Conservation (phyloP, 352 stramenopile genomes). For the Pythium grandisporangium region DNA sequence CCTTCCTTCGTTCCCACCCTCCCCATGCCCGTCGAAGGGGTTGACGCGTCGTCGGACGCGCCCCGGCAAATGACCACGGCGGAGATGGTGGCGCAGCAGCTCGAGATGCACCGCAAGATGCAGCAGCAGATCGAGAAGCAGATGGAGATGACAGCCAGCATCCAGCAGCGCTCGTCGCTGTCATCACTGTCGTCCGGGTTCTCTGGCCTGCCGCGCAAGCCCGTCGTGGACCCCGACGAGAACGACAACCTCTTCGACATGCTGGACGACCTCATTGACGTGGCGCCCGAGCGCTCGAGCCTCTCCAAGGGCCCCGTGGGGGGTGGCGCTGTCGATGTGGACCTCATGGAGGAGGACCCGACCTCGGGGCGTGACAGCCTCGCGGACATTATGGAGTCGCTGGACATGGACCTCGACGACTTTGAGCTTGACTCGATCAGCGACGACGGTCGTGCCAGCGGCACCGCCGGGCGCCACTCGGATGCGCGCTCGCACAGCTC, state of each 20-base stretch:
- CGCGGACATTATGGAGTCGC: conserved; percentile 75
- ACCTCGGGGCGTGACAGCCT: conserved; percentile 50
- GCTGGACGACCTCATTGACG: conserved; percentile 83
- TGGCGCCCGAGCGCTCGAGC: conserved; percentile 52
- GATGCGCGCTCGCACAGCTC: conserved; percentile 7
- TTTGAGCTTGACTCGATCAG: conserved; percentile 27
- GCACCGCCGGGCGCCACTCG: conserved; percentile 12
- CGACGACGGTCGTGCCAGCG: conserved; percentile 27
- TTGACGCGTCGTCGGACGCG: conserved; percentile 9
- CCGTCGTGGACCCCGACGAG: conserved; percentile 70
- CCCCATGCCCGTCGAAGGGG: not conserved
- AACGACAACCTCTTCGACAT: conserved; percentile 85
- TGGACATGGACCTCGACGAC: conserved; percentile 81
- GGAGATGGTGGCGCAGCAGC: conserved; percentile 70
- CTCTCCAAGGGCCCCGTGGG: conserved; percentile 43
- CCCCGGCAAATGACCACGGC: conserved; percentile 54
- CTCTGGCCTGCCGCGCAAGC: conserved; percentile 42
- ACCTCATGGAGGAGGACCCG: conserved; percentile 21
- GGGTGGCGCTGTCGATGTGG: too few relatives aligned
- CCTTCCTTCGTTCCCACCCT: too few relatives aligned
- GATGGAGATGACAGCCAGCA: conserved; percentile 78
- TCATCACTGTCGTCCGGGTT: too few relatives aligned
- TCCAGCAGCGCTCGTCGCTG: conserved; percentile 43
- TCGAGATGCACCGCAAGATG: conserved; percentile 78
- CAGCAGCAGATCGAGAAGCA: conserved; percentile 84